Conservation (phyloP, 1,139 yeast genomes). For the Fermentozyma sake region DNA sequence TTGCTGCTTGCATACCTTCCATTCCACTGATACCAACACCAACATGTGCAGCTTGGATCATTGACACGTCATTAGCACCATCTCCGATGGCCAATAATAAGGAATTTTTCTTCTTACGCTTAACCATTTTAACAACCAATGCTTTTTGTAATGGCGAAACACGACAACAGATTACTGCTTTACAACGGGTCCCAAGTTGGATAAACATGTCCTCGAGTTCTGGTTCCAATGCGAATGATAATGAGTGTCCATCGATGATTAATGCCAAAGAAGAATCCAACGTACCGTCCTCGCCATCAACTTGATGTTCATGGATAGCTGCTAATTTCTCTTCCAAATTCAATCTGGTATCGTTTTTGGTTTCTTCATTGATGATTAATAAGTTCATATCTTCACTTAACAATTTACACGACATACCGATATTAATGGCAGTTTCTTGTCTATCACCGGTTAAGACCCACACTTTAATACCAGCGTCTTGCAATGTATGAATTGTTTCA, state of each 20-base stretch:
- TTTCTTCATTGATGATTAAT: slow-evolving; percentile 81
- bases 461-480: slow-evolving; percentile 91
- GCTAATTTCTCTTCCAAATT: slow-evolving; percentile 72
- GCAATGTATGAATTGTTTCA: slow-evolving; percentile 90
- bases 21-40: slow-evolving; percentile 98
- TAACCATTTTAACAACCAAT: slow-evolving; percentile 87
- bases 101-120: slow-evolving; percentile 65
- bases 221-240: slow-evolving; percentile 77
- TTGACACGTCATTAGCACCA: slow-evolving; percentile 97
- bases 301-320: slow-evolving; percentile 68
- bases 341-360: slow-evolving; percentile 64
- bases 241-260: slow-evolving; percentile 89
- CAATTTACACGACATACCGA: slow-evolving; percentile 95
- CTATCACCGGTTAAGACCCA: slow-evolving; percentile 99
- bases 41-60: slow-evolving; percentile 98
- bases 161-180: slow-evolving; percentile 92
- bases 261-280: slow-evolving; percentile 76
- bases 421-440: slow-evolving; percentile 98
- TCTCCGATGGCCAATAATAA: slow-evolving; percentile 92
- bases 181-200: slow-evolving; percentile 79
- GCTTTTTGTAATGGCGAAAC: slow-evolving; percentile 98
- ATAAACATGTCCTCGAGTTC: slow-evolving; percentile 76
- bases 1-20: slow-evolving; percentile 99
- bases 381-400: slow-evolving; percentile 95
- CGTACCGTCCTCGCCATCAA: slow-evolving; percentile 51